Evolutionary conservation across 768 basidiomycete species (phyloP), one percentile per base, ranked within the genome.

Genomic region (Cyathus striatus): DNA sequence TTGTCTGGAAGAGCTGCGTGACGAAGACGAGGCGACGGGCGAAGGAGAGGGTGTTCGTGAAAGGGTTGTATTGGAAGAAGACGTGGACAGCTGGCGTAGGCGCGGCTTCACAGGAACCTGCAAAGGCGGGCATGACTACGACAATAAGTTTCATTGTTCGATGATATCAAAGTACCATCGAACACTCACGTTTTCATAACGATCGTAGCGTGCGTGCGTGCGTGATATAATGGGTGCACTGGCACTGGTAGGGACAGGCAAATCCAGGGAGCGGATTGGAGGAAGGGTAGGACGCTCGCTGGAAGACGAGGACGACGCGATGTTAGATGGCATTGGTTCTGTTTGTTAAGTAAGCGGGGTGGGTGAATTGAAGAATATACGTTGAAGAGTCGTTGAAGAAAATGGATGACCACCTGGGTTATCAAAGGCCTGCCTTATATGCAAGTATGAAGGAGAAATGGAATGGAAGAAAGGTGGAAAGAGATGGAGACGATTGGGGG

Each of bases 221-320:
- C n/a, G n/a, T n/a, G n/a, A n/a, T n/a, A n/a, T n/a, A n/a, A n/a
- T n/a, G n/a, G n/a, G n/a, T n/a, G n/a, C n/a, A n/a, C n/a, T n/a
- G n/a, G n/a, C n/a, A n/a, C n/a, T 35, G 30, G 25, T n/a, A 37
- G 47, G 51, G 27, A 30, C 55, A 57, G 54, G 58, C 41, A 77
- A 65, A 39, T 68, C 52, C 38, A 77, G 69, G 13, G 73, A 56
- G 43, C 61, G 72, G n/a, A 78, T 61, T 10, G 76, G 59, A n/a
- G 75, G 75, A n/a, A 78, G 73, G 1, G 66, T 71, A 22, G 75
- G 73, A 23, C 75, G 74, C 34, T 56, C 43, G 27, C n/a, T n/a
- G n/a, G n/a, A n/a, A 40, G 65, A 56, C 16, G 45, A 33, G 35
- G 50, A 46, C 22, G 49, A 43, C 27, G 39, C 45, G 51, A 45